These are phyloP conservation scores for Globisporangium nunn DNA, from an alignment of 352 stramenopile genomes.

Conservation along the genomic window DNA sequence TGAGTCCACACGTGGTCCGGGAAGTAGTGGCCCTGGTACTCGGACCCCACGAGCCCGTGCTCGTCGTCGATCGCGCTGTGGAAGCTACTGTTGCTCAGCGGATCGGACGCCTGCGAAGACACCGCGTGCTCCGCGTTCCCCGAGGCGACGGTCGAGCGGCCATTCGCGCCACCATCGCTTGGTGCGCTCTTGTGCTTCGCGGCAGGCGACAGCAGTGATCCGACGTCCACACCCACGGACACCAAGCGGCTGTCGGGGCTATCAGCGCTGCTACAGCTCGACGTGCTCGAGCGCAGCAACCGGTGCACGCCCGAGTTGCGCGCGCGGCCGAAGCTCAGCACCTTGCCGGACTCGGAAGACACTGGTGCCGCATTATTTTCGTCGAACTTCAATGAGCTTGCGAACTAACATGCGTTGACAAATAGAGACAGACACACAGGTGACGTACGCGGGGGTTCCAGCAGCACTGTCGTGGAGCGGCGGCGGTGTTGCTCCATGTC, in stretches of 20 bases:
- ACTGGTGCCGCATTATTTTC: conserved; percentile 12
- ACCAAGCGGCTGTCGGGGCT: conserved; percentile 6
- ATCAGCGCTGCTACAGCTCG: conserved; percentile 16
- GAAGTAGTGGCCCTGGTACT: conserved; percentile 20
- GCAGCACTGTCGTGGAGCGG: conserved; percentile 42
- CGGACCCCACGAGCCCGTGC: conserved; percentile 7
- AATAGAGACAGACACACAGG: background rate
- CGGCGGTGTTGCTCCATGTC: conserved; percentile 41
- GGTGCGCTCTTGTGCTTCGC: background rate
- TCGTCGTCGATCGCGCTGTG: conserved; percentile 5
- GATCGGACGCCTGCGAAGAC: background rate
- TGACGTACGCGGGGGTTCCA: conserved; percentile 53
- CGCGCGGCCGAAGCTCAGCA: conserved; percentile 42
- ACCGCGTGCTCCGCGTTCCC: background rate
- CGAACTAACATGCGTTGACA: too few species aligned
- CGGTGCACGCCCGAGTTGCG: conserved; percentile 59
- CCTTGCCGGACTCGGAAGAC: conserved; percentile 37
- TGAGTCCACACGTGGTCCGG: conserved; percentile 50
- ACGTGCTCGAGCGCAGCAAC: conserved; percentile 38
- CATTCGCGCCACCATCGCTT: background rate
- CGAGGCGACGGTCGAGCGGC: background rate
- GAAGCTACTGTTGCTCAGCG: conserved; percentile 6
- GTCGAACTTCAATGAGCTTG: too few species aligned
- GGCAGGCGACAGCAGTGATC: background rate
- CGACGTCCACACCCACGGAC: conserved; percentile 3